Conservation (phyloP, 495 filamentous ascomycete genomes). For the Cercophora sp. region DNA sequence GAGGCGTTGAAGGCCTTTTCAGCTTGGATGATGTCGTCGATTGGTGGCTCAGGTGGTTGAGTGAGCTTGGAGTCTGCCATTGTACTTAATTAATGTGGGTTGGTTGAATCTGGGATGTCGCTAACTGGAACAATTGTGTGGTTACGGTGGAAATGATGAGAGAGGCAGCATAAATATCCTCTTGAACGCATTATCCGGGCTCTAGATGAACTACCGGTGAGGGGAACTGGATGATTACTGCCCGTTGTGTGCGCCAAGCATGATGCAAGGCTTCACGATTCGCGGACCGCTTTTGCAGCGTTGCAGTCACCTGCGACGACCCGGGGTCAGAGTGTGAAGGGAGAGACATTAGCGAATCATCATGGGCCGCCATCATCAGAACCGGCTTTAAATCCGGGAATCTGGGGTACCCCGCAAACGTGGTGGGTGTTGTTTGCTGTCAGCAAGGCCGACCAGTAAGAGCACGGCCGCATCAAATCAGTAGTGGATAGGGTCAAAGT, state of each 20-base stretch:
- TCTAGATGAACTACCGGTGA: slow-evolving; percentile 15
- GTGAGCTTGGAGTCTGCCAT: too few species aligned
- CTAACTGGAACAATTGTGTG: neutral
- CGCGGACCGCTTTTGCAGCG: neutral
- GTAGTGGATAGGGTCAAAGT: too few species aligned
- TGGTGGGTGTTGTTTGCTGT: too few species aligned
- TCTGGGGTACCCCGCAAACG: too few species aligned
- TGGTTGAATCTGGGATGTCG: neutral
- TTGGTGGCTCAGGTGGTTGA: neutral
- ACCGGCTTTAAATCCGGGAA: too few species aligned
- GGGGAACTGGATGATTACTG: neutral
- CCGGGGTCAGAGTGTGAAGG: too few species aligned
- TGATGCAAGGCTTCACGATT: neutral
- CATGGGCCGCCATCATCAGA: too few species aligned
- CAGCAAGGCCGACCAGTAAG: too few species aligned
- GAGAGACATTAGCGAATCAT: too few species aligned
- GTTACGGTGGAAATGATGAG: neutral
- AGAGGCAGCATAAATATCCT: neutral
- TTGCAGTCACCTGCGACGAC: slow-evolving; percentile 1
- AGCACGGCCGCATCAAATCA: too few species aligned
- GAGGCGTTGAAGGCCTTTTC: slow-evolving; percentile 5
- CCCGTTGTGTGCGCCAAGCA: neutral
- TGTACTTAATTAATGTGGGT: slow-evolving; percentile 2
- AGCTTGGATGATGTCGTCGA: slow-evolving; percentile 2
- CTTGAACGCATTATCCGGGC: neutral